These are phyloP conservation scores for Candida sonorensis DNA, from an alignment of 805 yeast genomes.

Conservation along the genomic window DNA sequence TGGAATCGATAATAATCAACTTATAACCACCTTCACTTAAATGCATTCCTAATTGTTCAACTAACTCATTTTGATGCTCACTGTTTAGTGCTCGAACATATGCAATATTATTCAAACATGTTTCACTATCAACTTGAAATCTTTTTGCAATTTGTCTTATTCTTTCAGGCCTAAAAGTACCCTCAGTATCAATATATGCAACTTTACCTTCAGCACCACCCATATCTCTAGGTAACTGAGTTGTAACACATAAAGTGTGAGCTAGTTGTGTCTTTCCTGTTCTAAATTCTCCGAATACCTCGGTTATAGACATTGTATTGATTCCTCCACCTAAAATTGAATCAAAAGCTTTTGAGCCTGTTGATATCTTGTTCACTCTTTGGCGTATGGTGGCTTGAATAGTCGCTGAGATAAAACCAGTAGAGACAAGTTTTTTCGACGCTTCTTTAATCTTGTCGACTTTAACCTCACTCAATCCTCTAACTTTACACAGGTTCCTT, in stretches of 20 bases:
- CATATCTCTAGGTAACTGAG: constrained; percentile 62
- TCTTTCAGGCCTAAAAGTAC: constrained; percentile 73
- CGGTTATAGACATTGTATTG: constrained; percentile 71
- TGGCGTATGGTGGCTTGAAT: constrained; percentile 59
- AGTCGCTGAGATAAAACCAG: constrained; percentile 71
- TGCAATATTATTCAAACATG: constrained; percentile 63
- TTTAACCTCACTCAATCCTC: constrained; percentile 69
- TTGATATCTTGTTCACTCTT: constrained; percentile 57
- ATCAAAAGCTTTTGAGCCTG: constrained; percentile 68
- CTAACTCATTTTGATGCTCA: constrained; percentile 71
- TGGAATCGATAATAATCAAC: constrained; percentile 59
- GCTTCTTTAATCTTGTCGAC: constrained; percentile 74
- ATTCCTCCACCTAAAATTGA: constrained; percentile 68
- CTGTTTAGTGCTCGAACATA: constrained; percentile 73
- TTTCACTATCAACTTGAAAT: constrained; percentile 62
- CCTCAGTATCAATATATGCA: constrained; percentile 74
- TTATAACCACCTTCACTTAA: constrained; percentile 62
- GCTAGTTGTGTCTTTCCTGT: constrained; percentile 82
- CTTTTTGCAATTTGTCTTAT: constrained; percentile 58
- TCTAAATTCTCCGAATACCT: constrained; percentile 74
- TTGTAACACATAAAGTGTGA: constrained; percentile 70
- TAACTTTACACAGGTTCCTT: constrained; percentile 55
- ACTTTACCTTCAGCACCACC: constrained; percentile 84
- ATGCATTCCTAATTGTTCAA: constrained; percentile 60
- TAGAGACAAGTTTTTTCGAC: constrained; percentile 55